These are phyloP conservation scores for Verticillium tricorpus DNA, from an alignment of 2,329 filamentous ascomycete species.

Conservation along the genomic window DNA sequence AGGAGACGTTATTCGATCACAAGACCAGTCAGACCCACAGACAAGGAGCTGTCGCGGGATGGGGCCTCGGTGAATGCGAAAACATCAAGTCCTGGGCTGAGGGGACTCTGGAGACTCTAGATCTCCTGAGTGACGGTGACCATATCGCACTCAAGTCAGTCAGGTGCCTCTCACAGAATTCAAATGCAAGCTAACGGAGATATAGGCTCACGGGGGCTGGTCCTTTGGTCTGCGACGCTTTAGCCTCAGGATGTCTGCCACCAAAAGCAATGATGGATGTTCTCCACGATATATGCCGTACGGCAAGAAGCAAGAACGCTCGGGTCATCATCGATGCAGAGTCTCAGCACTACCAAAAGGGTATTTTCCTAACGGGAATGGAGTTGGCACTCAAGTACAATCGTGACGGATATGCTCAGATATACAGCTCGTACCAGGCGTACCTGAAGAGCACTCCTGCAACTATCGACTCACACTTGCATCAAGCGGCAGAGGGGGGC, in stretches of 20 bases:
- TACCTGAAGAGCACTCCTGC: conserved; percentile 45
- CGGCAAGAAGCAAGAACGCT: conserved; percentile 32
- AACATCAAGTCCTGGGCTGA: conserved; percentile 31
- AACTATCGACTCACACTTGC: conserved; percentile 40
- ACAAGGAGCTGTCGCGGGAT: neutral
- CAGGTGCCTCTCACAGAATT: neutral
- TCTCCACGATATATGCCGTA: conserved; percentile 30
- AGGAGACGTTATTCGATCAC: conserved; percentile 35
- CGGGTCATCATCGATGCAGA: conserved; percentile 42
- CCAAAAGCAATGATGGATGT: conserved; percentile 37
- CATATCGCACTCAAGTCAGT: conserved; percentile 32
- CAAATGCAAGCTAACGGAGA: neutral
- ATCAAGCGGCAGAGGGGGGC: conserved; percentile 33
- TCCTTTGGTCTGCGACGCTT: conserved; percentile 29
- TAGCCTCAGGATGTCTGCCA: conserved; percentile 26
- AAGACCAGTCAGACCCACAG: conserved; percentile 16
- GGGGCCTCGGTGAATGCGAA: conserved; percentile 4
- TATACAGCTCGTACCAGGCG: conserved; percentile 51
- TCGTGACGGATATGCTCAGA: conserved; percentile 24
- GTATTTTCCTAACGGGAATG: conserved; percentile 26
- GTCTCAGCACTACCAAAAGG: conserved; percentile 37
- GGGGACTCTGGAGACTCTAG: conserved; percentile 25
- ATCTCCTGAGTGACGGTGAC: conserved; percentile 27
- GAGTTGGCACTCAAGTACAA: conserved; percentile 34
- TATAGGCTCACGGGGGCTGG: conserved; percentile 38